These are phyloP conservation scores for Albophoma yamanashiensis DNA, from an alignment of 2,329 filamentous ascomycete genomes.

Conservation along the genomic window DNA sequence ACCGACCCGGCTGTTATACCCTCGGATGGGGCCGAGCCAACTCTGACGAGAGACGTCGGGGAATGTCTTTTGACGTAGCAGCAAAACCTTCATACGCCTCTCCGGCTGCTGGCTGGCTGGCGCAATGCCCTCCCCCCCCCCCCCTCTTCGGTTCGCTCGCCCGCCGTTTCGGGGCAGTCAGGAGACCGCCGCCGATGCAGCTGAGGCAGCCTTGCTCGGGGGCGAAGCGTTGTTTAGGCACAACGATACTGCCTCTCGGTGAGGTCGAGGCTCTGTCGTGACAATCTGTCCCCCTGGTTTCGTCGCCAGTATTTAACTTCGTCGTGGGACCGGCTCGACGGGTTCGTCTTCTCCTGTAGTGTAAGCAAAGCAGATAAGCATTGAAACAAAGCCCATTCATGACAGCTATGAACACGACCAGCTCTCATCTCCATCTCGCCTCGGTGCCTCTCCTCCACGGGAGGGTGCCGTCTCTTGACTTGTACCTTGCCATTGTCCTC, in stretches of 20 bases:
- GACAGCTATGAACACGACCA: not conserved
- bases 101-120: not conserved
- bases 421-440: not conserved
- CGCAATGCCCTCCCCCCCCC: not conserved
- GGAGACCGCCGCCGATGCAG: not conserved
- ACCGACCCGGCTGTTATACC: not conserved
- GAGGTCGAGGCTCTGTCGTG: not conserved
- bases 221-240: not conserved
- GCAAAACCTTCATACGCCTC: not conserved
- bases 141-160: no score
- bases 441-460: not conserved
- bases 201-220: not conserved
- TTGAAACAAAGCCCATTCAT: not conserved
- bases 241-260: not conserved
- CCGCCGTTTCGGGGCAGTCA: not conserved
- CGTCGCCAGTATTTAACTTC: not conserved
- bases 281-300: not conserved
- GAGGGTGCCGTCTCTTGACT: not conserved
- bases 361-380: not conserved
- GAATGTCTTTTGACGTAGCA: not conserved
- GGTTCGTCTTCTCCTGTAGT: not conserved
- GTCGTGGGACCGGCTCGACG: not conserved
- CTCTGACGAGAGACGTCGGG: not conserved
- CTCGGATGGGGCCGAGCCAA: not conserved
- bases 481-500: conserved; percentile 1